phyloP scores from a whole-genome alignment of 257 asterid genomes.

The Penstemon eatonii region DNA sequence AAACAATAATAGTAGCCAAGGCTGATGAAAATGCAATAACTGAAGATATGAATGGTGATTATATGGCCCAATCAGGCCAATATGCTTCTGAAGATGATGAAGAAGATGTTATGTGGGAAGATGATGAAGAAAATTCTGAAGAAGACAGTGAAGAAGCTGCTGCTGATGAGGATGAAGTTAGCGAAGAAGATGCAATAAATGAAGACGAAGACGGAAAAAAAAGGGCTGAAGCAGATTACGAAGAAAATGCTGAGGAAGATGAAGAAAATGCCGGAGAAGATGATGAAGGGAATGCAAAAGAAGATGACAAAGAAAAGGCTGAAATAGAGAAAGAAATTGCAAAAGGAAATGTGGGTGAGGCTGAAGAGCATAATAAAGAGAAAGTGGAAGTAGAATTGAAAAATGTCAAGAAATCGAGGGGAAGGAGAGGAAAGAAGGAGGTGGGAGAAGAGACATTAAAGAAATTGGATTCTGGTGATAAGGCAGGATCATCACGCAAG shows the following conservation, averaged over 20 bases:
- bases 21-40: slow-evolving; percentile 17
- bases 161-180: slow-evolving; percentile 29
- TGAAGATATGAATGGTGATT: slow-evolving; percentile 27
- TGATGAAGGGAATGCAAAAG: slow-evolving; percentile 23
- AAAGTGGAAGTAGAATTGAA: slow-evolving; percentile 45
- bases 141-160: slow-evolving; percentile 36
- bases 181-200: slow-evolving; percentile 35
- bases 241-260: slow-evolving; percentile 18
- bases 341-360: slow-evolving; percentile 19
- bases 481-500: slow-evolving; percentile 50
- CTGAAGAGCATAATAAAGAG: slow-evolving; percentile 31
- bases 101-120: slow-evolving; percentile 17
- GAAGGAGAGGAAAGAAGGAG: slow-evolving; percentile 29
- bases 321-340: slow-evolving; percentile 27
- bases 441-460: slow-evolving; percentile 26
- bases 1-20: slow-evolving; percentile 17
- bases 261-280: slow-evolving; percentile 26
- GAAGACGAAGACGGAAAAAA: slow-evolving; percentile 33
- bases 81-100: slow-evolving; percentile 10
- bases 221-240: background rate
- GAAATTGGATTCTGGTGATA: slow-evolving; percentile 42
- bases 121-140: slow-evolving; percentile 24
- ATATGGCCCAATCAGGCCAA: background rate
- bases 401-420: slow-evolving; percentile 35
- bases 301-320: slow-evolving; percentile 24